Evolutionary conservation across 2,329 filamentous ascomycete genomes (phyloP), one percentile per base, ranked within the genome.

Genomic region (Botrytis byssoidea): DNA sequence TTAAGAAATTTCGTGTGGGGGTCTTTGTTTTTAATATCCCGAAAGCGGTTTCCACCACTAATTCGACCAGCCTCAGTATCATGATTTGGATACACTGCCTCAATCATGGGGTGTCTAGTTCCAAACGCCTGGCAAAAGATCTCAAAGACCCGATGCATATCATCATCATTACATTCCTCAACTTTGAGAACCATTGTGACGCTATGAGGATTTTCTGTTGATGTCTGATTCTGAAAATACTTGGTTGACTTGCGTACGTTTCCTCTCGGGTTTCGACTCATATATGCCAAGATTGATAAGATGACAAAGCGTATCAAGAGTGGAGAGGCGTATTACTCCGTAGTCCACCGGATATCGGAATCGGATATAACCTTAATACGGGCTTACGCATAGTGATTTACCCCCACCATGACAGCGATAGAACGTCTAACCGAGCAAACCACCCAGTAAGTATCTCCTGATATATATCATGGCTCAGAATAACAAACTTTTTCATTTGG

Each of bases 111-210:
- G 12, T 59, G 37, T 35, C 25, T 70, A 6, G 12, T 35, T 10
- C 51, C 67, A n/a, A 70, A 70, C 57, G 67, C 67, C 51, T 59
- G 35, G 55, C 67, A 60, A 60, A 70, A 60, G 18, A 70, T 70
- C 51, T 70, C 67, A 40, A 70, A 70, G 4, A 70, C 51, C 51
- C 67, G 51, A 14, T 60, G 67, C 67, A 70, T 70, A 32, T 70
- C 67, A 60, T 70, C 67, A 20, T 70, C 67, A 37, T 60, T 70
- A n/a, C 67, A 70, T 32, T 60, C 4, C 67, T 70, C 67, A 70
- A 70, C 51, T 70, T 70, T 59, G n/a, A 70, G 51, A 60, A 60
- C 67, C 67, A 70, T 70, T 7, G 32, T 70, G 51, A 40, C 9
- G 5, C 46, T 55, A 42, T 22, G 2, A 29, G n/a, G 7, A 20